Conservation (phyloP, 805 yeast species). For the Kuraishia cidri region DNA sequence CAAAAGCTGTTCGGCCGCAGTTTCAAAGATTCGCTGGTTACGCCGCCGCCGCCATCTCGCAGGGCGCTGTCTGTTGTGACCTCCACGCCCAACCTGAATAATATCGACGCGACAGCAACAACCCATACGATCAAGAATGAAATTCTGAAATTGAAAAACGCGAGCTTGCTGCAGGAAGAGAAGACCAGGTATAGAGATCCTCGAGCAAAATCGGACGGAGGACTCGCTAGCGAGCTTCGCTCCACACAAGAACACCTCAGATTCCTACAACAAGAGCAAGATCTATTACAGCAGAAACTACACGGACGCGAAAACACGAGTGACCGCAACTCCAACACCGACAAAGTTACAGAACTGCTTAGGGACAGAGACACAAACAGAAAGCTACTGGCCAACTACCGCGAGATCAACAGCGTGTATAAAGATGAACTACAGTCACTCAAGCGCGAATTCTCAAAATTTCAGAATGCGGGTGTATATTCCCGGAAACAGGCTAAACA, state of each 20-base stretch:
- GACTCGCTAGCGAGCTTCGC: not conserved
- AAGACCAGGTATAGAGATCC: too few relatives aligned
- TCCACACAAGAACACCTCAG: not conserved
- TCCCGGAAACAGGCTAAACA: too few relatives aligned
- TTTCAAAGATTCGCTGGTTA: conserved; percentile 5
- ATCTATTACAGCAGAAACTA: not conserved
- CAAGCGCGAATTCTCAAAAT: too few relatives aligned
- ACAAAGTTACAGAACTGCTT: too few relatives aligned
- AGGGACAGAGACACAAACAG: too few relatives aligned
- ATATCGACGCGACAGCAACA: not conserved
- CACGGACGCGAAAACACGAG: too few relatives aligned
- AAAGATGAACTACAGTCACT: not conserved
- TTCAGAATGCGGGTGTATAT: too few relatives aligned
- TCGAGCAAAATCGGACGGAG: too few relatives aligned
- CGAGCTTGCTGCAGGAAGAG: conserved; percentile 4
- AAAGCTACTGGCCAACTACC: not conserved
- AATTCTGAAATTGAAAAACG: conserved; percentile 4
- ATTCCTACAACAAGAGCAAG: not conserved
- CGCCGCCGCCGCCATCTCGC: not conserved
- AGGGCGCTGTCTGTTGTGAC: conserved; percentile 3
- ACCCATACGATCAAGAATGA: conserved; percentile 2
- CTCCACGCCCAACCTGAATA: not conserved
- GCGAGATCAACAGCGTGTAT: not conserved
- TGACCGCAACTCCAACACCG: too few relatives aligned
- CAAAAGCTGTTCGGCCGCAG: conserved; percentile 8